Conservation (phyloP, 805 yeast genomes). For the Scheffersomyces stipitis region DNA sequence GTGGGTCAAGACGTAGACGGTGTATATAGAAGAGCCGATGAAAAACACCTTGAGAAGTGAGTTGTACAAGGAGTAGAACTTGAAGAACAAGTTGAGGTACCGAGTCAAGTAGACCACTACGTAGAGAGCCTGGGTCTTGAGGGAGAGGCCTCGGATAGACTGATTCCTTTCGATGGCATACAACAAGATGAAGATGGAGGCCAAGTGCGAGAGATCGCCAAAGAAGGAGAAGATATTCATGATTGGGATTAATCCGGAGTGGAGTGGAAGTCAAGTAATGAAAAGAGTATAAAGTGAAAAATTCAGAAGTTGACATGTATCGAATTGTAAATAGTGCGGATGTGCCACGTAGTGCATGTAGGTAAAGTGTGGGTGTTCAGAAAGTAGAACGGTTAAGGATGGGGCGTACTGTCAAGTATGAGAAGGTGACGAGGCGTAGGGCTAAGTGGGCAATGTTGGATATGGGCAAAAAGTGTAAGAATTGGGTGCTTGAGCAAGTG, state of each 20-base stretch:
- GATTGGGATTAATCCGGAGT: too few relatives aligned
- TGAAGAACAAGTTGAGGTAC: slow-evolving; percentile 62
- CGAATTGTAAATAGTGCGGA: slow-evolving; percentile 1
- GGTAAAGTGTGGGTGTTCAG: slow-evolving; percentile 1
- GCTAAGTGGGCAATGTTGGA: too few relatives aligned
- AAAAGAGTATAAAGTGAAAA: not conserved
- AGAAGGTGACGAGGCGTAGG: too few relatives aligned
- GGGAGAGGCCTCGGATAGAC: slow-evolving; percentile 80
- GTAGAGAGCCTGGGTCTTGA: slow-evolving; percentile 84
- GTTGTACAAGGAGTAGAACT: slow-evolving; percentile 69
- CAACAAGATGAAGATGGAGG: slow-evolving; percentile 73
- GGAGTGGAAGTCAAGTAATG: not conserved
- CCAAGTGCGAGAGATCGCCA: slow-evolving; percentile 83
- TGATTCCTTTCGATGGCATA: slow-evolving; percentile 62
- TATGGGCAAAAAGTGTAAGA: too few relatives aligned
- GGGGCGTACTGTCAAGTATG: too few relatives aligned
- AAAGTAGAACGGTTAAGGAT: too few relatives aligned
- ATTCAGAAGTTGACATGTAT: not conserved
- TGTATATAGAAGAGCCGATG: slow-evolving; percentile 72
- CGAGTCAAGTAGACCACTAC: slow-evolving; percentile 70
- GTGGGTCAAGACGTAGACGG: slow-evolving; percentile 65
- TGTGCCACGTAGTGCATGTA: not conserved
- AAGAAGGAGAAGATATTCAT: slow-evolving; percentile 44
- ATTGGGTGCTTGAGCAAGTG: too few relatives aligned
- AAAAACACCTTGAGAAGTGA: slow-evolving; percentile 79